Conservation (phyloP, 495 filamentous ascomycete species). For the Platismatia glauca region DNA sequence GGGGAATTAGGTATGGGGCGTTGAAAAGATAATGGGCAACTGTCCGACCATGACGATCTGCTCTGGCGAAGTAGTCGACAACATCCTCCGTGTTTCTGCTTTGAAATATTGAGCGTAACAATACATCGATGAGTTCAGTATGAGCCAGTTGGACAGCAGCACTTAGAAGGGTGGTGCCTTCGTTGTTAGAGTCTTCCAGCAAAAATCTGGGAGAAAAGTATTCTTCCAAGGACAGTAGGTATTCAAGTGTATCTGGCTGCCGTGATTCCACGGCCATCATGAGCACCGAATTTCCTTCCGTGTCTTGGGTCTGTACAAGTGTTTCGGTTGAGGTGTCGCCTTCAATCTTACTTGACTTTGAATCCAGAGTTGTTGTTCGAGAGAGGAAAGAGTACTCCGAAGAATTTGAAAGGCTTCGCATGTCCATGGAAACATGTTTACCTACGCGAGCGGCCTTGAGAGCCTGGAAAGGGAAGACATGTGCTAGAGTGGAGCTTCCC, state of each 20-base stretch:
- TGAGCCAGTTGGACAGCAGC: slow-evolving; percentile 90
- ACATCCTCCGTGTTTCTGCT: slow-evolving; percentile 44
- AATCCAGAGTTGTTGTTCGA: slow-evolving; percentile 64
- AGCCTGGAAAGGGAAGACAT: slow-evolving; percentile 84
- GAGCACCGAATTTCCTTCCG: slow-evolving; percentile 71
- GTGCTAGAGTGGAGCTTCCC: slow-evolving; percentile 59
- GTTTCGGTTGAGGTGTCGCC: slow-evolving; percentile 79
- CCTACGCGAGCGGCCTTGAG: slow-evolving; percentile 42
- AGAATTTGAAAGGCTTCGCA: slow-evolving; percentile 74
- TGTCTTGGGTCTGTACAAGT: slow-evolving; percentile 70
- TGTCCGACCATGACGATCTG: slow-evolving; percentile 80
- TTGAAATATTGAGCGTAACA: slow-evolving; percentile 59
- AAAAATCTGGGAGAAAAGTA: slow-evolving; percentile 62
- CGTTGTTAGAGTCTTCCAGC: slow-evolving; percentile 74
- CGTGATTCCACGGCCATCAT: slow-evolving; percentile 94
- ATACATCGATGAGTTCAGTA: slow-evolving; percentile 58
- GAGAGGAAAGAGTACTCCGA: slow-evolving; percentile 72
- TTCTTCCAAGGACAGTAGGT: slow-evolving; percentile 65
- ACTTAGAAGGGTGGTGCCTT: slow-evolving; percentile 82
- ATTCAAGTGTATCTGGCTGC: slow-evolving; percentile 59
- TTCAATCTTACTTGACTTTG: slow-evolving; percentile 62
- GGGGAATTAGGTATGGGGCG: slow-evolving; percentile 65
- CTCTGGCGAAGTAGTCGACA: slow-evolving; percentile 56
- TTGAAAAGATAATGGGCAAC: slow-evolving; percentile 96
- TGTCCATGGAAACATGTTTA: slow-evolving; percentile 84